A percentile compares a stretch with the other conserved stretches of the same genome.
Evolutionary conservation across 257 asterid genomes (phyloP).

Genomic region (Nicotiana undulata): DNA sequence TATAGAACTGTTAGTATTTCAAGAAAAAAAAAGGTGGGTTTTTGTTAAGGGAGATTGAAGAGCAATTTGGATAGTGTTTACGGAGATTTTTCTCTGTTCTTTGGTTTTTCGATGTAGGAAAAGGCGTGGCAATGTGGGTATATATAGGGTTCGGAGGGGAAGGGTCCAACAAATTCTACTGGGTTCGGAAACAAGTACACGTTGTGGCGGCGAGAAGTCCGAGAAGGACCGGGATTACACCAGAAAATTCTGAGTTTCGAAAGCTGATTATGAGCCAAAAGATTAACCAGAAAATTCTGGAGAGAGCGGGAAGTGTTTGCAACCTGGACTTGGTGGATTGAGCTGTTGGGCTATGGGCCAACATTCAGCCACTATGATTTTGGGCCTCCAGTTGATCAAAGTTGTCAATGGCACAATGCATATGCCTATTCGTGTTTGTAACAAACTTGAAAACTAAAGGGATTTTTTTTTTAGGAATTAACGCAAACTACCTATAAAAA

Average conservation of each 20-base stretch:
- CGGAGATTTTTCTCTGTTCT: background rate
- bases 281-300: slow-evolving; percentile 26
- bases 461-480: too few relatives aligned
- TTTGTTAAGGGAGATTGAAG: too few relatives aligned
- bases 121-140: background rate
- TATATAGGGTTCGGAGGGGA: background rate
- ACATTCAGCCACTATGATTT: background rate
- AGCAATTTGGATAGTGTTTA: background rate
- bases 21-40: too few relatives aligned
- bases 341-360: background rate
- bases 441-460: too few relatives aligned
- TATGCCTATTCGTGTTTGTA: too few relatives aligned
- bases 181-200: background rate
- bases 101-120: background rate
- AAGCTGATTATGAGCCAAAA: background rate
- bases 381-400: background rate
- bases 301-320: slow-evolving; percentile 27
- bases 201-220: too few relatives aligned
- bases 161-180: background rate
- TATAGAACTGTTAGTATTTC: too few relatives aligned
- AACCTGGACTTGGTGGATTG: background rate
- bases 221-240: slow-evolving; percentile 13
- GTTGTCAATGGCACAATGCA: too few relatives aligned
- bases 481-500: too few relatives aligned
- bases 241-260: slow-evolving; percentile 1